These are phyloP conservation scores for Penicillium sp. DNA, from an alignment of 2,329 filamentous ascomycete species.

Conservation along the genomic window DNA sequence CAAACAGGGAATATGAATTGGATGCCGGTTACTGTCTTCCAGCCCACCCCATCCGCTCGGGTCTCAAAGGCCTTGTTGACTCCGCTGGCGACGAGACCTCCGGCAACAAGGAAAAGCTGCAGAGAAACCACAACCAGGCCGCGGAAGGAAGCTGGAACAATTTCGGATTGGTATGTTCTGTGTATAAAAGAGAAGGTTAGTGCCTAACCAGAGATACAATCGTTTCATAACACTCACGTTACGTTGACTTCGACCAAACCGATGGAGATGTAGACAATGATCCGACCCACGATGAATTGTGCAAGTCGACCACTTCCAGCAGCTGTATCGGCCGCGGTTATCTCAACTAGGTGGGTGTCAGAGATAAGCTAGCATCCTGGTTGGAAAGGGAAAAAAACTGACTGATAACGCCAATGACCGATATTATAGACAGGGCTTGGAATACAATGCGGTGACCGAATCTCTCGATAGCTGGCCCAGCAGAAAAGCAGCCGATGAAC, in stretches of 20 bases:
- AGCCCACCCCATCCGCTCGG: not conserved
- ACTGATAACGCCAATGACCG: not conserved
- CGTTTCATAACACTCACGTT: not conserved
- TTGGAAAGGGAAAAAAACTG: not conserved
- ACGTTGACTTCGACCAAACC: constrained; percentile 3
- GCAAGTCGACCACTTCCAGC: not conserved
- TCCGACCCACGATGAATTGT: constrained; percentile 5
- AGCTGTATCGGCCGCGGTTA: not conserved
- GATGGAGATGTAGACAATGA: constrained; percentile 4
- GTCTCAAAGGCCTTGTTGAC: constrained; percentile 2
- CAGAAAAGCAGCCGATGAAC: not conserved
- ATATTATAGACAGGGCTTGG: not conserved
- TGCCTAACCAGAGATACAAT: too few relatives aligned
- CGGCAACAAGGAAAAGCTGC: not conserved
- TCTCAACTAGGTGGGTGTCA: not conserved
- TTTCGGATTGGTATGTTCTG: constrained; percentile 1
- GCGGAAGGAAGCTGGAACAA: not conserved
- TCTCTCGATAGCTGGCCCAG: not conserved
- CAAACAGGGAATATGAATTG: constrained; percentile 1
- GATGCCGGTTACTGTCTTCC: constrained; percentile 2
- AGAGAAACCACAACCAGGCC: not conserved
- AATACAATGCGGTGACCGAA: constrained; percentile 1
- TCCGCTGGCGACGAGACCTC: not conserved
- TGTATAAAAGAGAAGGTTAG: too few relatives aligned
- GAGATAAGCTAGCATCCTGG: not conserved